phyloP scores from a whole-genome alignment of 148 eudicot genomes.

The Tetragonia tetragonoides region DNA sequence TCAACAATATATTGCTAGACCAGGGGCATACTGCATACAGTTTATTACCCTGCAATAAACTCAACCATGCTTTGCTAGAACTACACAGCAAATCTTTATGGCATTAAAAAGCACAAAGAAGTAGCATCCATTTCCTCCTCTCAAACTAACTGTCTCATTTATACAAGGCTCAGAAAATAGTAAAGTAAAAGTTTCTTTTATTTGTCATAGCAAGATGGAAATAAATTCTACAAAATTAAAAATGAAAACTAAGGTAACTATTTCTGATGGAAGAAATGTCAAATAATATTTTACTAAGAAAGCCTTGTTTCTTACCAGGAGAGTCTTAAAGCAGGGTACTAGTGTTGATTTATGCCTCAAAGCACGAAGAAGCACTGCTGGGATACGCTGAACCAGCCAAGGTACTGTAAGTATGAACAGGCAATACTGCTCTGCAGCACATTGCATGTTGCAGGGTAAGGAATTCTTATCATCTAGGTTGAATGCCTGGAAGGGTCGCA shows the following conservation, averaged over 20 bases:
- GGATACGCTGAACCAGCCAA: slow-evolving; percentile 78
- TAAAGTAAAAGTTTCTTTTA: neutral
- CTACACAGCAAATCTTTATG: neutral
- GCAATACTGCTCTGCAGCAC: slow-evolving; percentile 70
- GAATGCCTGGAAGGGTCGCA: slow-evolving; percentile 68
- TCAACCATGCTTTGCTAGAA: neutral
- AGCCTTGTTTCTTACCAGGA: slow-evolving; percentile 62
- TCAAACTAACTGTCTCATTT: neutral
- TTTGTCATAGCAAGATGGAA: neutral
- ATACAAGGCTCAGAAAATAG: neutral
- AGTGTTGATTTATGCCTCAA: slow-evolving; percentile 70
- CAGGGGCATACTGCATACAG: neutral
- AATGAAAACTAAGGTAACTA: neutral
- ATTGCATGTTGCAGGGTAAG: slow-evolving; percentile 33
- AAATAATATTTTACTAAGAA: neutral
- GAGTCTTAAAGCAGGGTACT: slow-evolving; percentile 67
- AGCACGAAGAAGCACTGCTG: slow-evolving; percentile 70
- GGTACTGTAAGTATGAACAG: slow-evolving; percentile 71
- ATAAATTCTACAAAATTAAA: neutral
- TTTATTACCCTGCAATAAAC: neutral
- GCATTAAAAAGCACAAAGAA: neutral
- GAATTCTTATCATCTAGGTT: slow-evolving; percentile 32
- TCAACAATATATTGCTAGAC: neutral
- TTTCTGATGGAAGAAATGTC: slow-evolving; percentile 1
- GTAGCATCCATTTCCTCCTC: neutral